These are phyloP conservation scores for Pleurotus platypus DNA, from an alignment of 768 basidiomycete genomes.

Conservation along the genomic window DNA sequence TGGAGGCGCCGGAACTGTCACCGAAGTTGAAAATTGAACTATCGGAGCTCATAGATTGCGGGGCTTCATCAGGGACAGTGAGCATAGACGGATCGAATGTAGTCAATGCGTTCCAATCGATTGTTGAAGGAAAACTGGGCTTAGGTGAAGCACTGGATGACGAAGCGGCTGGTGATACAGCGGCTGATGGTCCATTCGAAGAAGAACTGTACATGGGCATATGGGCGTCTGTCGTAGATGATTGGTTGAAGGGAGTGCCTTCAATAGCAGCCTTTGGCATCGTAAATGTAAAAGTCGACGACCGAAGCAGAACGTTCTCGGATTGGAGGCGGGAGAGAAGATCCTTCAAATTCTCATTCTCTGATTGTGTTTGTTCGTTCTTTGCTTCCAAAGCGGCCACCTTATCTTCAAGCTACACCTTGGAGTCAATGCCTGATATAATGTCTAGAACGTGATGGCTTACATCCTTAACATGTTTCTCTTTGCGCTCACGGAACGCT, in stretches of 20 bases:
- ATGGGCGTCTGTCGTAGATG: constrained; percentile 13
- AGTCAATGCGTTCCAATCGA: constrained; percentile 67
- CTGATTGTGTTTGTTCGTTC: constrained; percentile 64
- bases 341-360: constrained; percentile 89
- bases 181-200: constrained; percentile 13
- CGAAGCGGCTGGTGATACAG: constrained; percentile 17
- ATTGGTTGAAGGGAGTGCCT: constrained; percentile 16
- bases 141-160: constrained; percentile 27
- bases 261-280: constrained; percentile 46
- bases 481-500: constrained; percentile 95
- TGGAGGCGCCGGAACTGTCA: constrained; percentile 37
- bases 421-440: constrained; percentile 7
- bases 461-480: constrained; percentile 96
- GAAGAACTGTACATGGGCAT: constrained; percentile 15
- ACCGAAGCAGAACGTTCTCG: constrained; percentile 82
- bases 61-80: constrained; percentile 57
- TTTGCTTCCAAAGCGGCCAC: constrained; percentile 83
- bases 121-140: constrained; percentile 27
- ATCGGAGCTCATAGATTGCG: constrained; percentile 51
- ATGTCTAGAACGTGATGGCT: constrained; percentile 25
- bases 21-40: constrained; percentile 60
- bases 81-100: constrained; percentile 70
- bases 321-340: constrained; percentile 79
- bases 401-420: constrained; percentile 80
- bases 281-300: constrained; percentile 79